A percentile compares a stretch with the other conserved stretches of the same genome.
Conservation (phyloP, 1,284 basidiomycete species). For the Puccinia horiana region DNA sequence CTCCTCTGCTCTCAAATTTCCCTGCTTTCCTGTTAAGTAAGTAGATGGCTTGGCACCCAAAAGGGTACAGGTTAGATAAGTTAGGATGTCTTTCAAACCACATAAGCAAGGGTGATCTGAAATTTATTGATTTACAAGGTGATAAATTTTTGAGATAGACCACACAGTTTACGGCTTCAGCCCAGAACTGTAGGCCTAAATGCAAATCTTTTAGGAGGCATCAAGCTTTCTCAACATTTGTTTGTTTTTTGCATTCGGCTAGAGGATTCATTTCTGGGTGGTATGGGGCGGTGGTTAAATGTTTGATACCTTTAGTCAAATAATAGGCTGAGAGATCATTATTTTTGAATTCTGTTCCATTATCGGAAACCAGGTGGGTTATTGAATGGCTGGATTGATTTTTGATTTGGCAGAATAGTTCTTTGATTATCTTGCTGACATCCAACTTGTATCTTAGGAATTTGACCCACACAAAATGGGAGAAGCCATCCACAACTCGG, state of each 20-base stretch:
- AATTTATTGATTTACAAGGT: no score
- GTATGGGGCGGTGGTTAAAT: constrained; percentile 1
- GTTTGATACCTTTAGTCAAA: background rate
- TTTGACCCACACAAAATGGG: background rate
- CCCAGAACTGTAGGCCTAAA: background rate
- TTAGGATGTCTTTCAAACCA: no score
- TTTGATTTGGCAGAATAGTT: background rate
- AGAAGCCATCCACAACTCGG: background rate
- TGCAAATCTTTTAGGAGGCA: background rate
- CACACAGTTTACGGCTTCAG: background rate
- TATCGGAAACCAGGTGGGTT: background rate
- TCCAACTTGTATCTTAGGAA: background rate
- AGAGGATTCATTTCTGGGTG: background rate
- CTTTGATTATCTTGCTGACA: background rate
- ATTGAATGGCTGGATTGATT: background rate
- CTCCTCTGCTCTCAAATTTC: no score
- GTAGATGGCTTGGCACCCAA: background rate
- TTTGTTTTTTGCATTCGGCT: background rate
- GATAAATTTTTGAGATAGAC: constrained; percentile 5
- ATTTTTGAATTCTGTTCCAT: constrained; percentile 1
- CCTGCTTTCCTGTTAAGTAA: background rate
- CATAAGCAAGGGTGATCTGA: no score
- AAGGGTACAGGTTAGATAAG: background rate
- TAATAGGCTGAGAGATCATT: background rate
- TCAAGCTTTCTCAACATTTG: background rate